phyloP scores from a whole-genome alignment of 805 yeast species.

The Candida palmyrensis region DNA sequence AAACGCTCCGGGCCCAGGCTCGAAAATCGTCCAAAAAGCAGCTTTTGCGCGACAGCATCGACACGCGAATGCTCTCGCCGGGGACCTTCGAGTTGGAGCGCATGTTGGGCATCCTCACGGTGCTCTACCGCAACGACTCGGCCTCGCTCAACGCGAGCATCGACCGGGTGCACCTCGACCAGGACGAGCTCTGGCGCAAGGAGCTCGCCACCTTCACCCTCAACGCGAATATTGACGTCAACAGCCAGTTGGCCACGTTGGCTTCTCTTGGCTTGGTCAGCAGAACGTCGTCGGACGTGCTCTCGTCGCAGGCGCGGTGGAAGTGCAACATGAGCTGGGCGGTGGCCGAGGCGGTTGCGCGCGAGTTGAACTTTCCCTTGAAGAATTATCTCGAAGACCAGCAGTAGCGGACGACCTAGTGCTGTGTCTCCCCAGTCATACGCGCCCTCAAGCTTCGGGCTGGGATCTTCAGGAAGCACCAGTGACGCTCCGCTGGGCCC shows the following conservation, averaged over 20 bases:
- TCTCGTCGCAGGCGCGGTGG: constrained; percentile 73
- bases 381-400: constrained; percentile 51
- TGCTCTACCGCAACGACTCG: constrained; percentile 49
- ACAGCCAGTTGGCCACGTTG: constrained; percentile 55
- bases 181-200: constrained; percentile 24
- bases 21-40: constrained; percentile 22
- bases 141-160: constrained; percentile 21
- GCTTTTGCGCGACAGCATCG: constrained; percentile 41
- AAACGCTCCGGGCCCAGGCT: constrained; percentile 30
- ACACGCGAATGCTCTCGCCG: constrained; percentile 63
- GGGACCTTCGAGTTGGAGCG: constrained; percentile 75
- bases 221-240: constrained; percentile 43
- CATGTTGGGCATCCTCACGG: constrained; percentile 70
- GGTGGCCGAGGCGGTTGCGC: constrained; percentile 53
- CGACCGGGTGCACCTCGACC: constrained; percentile 20
- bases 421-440: too few relatives aligned
- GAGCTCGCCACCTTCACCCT: constrained; percentile 33
- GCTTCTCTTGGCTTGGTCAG: constrained; percentile 48
- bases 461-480: too few relatives aligned
- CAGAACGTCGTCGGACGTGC: constrained; percentile 43
- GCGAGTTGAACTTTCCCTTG: constrained; percentile 61
- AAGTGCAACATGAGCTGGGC: constrained; percentile 71
- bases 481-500: too few relatives aligned
- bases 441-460: too few relatives aligned
- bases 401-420: too few relatives aligned